Evolutionary conservation across 805 yeast species (phyloP).

Genomic region (Komagataella pseudopastoris): DNA sequence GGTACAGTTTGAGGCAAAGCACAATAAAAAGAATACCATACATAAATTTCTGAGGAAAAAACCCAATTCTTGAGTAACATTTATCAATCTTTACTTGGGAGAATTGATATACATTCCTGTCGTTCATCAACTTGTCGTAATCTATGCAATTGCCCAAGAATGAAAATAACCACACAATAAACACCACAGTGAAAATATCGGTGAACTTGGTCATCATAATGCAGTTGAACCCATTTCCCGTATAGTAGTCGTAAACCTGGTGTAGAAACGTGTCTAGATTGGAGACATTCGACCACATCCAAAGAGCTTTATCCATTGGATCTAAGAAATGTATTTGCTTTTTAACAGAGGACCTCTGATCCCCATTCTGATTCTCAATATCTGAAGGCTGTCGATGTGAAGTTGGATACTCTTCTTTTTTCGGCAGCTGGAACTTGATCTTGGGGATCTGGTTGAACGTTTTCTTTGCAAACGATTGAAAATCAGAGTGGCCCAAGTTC

Average conservation of each 20-base stretch:
- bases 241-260: constrained; percentile 73
- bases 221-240: constrained; percentile 75
- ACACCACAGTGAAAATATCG: constrained; percentile 63
- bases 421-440: constrained; percentile 4
- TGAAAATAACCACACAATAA: constrained; percentile 68
- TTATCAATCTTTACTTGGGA: constrained; percentile 28
- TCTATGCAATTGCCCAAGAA: constrained; percentile 78
- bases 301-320: constrained; percentile 67
- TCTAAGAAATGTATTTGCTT: constrained; percentile 28
- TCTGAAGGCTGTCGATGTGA: not conserved
- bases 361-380: not conserved
- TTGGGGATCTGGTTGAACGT: constrained; percentile 1
- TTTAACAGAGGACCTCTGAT: constrained; percentile 13
- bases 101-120: constrained; percentile 18
- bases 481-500: not conserved
- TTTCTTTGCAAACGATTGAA: not conserved
- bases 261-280: constrained; percentile 79
- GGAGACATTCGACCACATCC: constrained; percentile 95
- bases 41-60: constrained; percentile 35
- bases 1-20: constrained; percentile 35
- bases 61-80: constrained; percentile 33
- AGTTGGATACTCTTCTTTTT: not conserved
- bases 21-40: constrained; percentile 49
- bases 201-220: constrained; percentile 53
- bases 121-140: constrained; percentile 17